Base-by-base conservation (phyloP, 768 basidiomycete species). In the Tephrocybe sp. region DNA sequence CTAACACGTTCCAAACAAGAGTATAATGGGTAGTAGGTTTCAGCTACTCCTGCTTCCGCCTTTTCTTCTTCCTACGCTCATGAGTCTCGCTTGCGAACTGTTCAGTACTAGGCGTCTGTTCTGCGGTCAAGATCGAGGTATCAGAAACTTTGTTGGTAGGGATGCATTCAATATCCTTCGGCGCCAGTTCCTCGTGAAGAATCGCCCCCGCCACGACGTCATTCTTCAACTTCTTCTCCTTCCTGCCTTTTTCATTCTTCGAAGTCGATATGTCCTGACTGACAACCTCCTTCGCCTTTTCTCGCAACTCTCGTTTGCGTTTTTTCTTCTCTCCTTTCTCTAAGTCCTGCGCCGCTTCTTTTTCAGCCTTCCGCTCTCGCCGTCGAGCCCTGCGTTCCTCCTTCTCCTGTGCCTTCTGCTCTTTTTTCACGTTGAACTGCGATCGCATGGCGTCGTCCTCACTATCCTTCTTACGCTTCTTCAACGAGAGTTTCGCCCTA, bases 341-440 rank as follows among this genome's bases (percentile, higher is more conserved):
- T 38, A n/a, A 44, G 9, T 40, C 44, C 49, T 24, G 12, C 25
- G 16, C 15, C 48, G 25, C 30, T 25, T 36, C 40, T 32, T 46
- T 51, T 56, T 55, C 35, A 41, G 50, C 44, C 46, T 53, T 36
- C 47, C 43, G 49, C 44, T 47, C 58, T 47, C 35, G 43, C 44
- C 49, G 45, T 46, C 51, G 50, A 45, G 51, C 51, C 49, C 37
- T 47, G 52, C 53, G 58, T 49, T 54, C 56, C 51, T 60, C 53
- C 50, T 56, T 52, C 48, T 49, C 60, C 49, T 57, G 46, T 28
- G 26, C 56, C 49, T 56, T 64, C 44, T 51, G 49, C 34, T 49
- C 55, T 27, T 59, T 53, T 52, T 38, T 53, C 27, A 49, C 45
- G 16, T 44, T 51, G 9, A 31, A 30, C 37, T 39, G 38, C 26